A percentile compares a stretch with the other conserved stretches of the same genome.
These are phyloP conservation scores for Candida nanaspora DNA, from an alignment of 805 yeast species.

Conservation along the genomic window DNA sequence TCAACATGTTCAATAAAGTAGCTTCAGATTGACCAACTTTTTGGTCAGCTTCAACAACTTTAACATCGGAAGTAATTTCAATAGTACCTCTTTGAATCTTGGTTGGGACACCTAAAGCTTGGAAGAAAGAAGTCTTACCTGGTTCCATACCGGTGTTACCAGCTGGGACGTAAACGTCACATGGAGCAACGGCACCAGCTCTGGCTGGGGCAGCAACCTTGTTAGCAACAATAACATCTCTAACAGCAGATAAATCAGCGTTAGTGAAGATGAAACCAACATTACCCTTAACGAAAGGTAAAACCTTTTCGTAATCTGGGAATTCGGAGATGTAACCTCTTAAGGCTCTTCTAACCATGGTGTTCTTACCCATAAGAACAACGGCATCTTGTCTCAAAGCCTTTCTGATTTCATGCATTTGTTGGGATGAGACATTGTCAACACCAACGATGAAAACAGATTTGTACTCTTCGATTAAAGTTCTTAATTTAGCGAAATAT, in stretches of 20 bases:
- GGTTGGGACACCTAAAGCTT: slow-evolving; percentile 99
- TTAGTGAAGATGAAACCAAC: slow-evolving; percentile 99
- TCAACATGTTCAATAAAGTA: slow-evolving; percentile 95
- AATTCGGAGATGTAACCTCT: slow-evolving; percentile 90
- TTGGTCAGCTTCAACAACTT: slow-evolving; percentile 79
- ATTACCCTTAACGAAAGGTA: slow-evolving; percentile 96
- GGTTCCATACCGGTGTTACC: slow-evolving; percentile 99
- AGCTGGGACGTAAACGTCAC: slow-evolving; percentile 95
- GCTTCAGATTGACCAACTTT: slow-evolving; percentile 99
- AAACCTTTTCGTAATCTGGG: slow-evolving; percentile 92
- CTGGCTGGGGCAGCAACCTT: slow-evolving; percentile 99
- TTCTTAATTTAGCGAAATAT: slow-evolving; percentile 93
- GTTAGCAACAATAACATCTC: slow-evolving; percentile 83
- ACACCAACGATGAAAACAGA: slow-evolving; percentile 98
- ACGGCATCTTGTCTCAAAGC: slow-evolving; percentile 91
- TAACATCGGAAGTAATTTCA: slow-evolving; percentile 96
- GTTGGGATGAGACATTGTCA: slow-evolving; percentile 99
- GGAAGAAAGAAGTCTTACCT: slow-evolving; percentile 99
- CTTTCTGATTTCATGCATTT: slow-evolving; percentile 99
- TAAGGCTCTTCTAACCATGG: slow-evolving; percentile 99
- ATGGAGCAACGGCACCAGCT: slow-evolving; percentile 99
- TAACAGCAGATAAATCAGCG: slow-evolving; percentile 83
- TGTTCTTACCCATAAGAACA: slow-evolving; percentile 99
- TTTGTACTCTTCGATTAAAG: slow-evolving; percentile 93
- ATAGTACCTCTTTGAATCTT: slow-evolving; percentile 99